Conservation (phyloP, 345 rosid genomes). For the Eucalyptus erythrocorys region DNA sequence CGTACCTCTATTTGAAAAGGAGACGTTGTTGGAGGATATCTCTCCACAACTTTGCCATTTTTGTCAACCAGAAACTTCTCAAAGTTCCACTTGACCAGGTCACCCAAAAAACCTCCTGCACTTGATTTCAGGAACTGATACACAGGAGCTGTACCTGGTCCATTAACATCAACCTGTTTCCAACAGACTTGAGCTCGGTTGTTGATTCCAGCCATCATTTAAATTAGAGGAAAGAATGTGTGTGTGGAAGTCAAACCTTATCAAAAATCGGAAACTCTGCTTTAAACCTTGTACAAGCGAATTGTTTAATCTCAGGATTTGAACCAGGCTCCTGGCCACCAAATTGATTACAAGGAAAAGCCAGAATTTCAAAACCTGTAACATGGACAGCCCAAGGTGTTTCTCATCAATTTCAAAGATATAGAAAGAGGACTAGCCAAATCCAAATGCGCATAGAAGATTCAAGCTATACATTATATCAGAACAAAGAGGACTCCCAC, state of each 20-base stretch:
- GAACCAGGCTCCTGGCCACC: conserved; percentile 84
- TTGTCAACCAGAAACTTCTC: conserved; percentile 91
- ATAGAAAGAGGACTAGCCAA: neutral
- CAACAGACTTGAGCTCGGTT: neutral
- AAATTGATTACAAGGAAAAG: conserved; percentile 95
- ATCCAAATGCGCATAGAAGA: neutral
- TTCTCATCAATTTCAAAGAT: neutral
- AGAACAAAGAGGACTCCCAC: neutral
- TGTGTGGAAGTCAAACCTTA: conserved; percentile 26
- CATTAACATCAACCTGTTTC: conserved; percentile 83
- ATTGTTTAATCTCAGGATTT: conserved; percentile 66
- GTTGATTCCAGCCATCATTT: neutral
- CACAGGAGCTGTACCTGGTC: conserved; percentile 76
- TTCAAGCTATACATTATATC: neutral
- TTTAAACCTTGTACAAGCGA: conserved; percentile 76
- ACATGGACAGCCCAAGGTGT: neutral
- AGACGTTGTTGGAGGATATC: conserved; percentile 91
- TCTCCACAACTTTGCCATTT: conserved; percentile 77
- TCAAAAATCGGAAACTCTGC: conserved; percentile 94
- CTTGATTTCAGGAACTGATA: conserved; percentile 81
- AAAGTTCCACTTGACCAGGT: conserved; percentile 84
- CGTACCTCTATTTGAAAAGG: conserved; percentile 92
- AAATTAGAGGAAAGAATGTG: neutral
- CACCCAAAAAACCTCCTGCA: conserved; percentile 76
- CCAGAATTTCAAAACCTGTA: conserved; percentile 77